Base-by-base conservation (phyloP, 2,329 filamentous ascomycete species). In the Mycocentrospora acerina region DNA sequence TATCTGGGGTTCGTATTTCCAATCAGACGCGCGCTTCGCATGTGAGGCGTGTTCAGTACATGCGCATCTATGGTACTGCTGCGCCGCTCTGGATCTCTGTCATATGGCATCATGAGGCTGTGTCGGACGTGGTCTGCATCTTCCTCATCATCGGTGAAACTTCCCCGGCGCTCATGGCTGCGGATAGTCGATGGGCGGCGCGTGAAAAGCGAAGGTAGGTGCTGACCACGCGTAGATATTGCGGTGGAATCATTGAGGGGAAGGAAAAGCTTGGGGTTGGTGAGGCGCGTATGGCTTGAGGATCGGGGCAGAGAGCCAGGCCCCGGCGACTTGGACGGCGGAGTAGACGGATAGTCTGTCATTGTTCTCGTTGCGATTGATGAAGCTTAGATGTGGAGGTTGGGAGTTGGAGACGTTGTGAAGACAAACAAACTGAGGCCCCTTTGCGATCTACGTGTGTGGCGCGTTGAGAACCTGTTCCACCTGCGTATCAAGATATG, bases 1-100 rank as follows among this genome's bases (percentile, higher is more conserved):
- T 95, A 95, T 44, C 88, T 75, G 13, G 88, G 87, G 64, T 93
- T 96, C 51, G 81, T 88, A 56, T 88, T 88, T 28, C 91, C 91
- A 64, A 96, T 95, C 55, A 97, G 76, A 37, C 88, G 80, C 79
- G 90, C 86, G 60, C 85, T 90, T 46, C 88, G 78, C 77, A 90
- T 85, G 64, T 87, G 81, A 3, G 85, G 82, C 27, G 72, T 74
- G 51, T 73, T 70, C 31, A 77, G 56, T 6, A 71, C 59, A 28
- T 57, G 55, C 1, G 70, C 71, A 12, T 66, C 72, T 36, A 64
- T 51, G 19, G 5, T 22, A 45, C 72, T 76, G 46, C 63, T 59
- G 29, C 70, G 57, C 34, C 72, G 57, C 24, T 67, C 64, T 0
- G 50, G 36, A 22, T 67, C 57, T 7, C 66, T 54, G 24, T 67